Base-by-base conservation (phyloP, 495 filamentous ascomycete species). In the Aspergillus homomorphus region DNA sequence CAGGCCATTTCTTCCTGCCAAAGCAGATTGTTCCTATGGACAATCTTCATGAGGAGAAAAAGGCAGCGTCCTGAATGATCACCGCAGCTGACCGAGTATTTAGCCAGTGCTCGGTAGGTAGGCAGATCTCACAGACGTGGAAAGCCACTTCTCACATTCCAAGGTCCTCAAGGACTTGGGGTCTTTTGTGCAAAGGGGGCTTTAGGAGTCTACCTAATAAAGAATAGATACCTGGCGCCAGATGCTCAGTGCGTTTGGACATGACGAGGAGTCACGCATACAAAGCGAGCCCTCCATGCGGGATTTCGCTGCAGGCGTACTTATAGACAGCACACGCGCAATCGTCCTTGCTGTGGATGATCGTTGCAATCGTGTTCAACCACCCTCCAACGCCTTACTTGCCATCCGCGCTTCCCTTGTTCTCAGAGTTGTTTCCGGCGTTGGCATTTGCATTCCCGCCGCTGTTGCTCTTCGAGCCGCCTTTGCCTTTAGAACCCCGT, bases 401-500 rank as follows among this genome's bases (percentile, higher is more conserved):
- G 15, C 62, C 53, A 33, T 71, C 65, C 8, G 56, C 28, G 19
- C 50, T 51, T 26, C 46, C 46, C 43, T 60, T 66, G 7, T 23
- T 56, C 56, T 69, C 66, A 7, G 61, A n/a, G 30, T 57, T 42
- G 38, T 53, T 59, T 15, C 52, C 33, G 10, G 12, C 49, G 16
- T 51, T 65, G 14, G 54, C 51, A 54, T 56, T 61, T 10, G 46
- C 42, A 45, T 30, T 50, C 52, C 65, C 19, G 30, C 56, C 53
- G 33, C 52, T 55, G 22, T 55, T 56, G 14, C 50, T 63, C 44
- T 69, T 69, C 19, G 67, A 65, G 15, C 67, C 51, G 9, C 71
- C 67, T 28, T 69, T 73, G 56, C 68, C 71, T 18, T 69, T 67
- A 33, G 65, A 62, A 41, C 66, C 65, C 28, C 72, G 68, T 51